phyloP scores from a whole-genome alignment of 176 grass and related monocot genomes.

The Triticum dicoccoides region DNA sequence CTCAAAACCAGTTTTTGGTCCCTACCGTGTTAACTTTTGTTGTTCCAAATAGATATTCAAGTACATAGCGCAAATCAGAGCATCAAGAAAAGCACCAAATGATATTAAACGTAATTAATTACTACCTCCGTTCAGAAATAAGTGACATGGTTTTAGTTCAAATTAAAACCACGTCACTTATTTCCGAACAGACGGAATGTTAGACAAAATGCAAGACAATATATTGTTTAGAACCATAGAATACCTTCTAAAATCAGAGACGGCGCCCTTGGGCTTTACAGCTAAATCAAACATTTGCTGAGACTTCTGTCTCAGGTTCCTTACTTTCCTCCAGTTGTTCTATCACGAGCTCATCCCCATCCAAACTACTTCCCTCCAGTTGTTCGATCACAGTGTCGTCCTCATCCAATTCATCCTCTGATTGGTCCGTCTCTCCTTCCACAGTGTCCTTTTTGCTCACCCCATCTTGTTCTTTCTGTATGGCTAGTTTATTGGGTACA shows the following conservation, averaged over 20 bases:
- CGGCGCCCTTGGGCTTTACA: conserved; percentile 12
- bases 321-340: conserved; percentile 34
- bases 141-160: too few relatives aligned
- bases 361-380: conserved; percentile 30
- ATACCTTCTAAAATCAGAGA: conserved; percentile 37
- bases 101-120: not conserved
- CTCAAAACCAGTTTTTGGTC: not conserved
- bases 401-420: conserved; percentile 23
- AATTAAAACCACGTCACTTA: too few relatives aligned
- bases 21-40: not conserved
- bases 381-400: conserved; percentile 12
- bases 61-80: not conserved
- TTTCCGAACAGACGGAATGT: not conserved
- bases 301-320: conserved; percentile 48
- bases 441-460: conserved; percentile 56
- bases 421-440: conserved; percentile 15
- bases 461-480: conserved; percentile 78
- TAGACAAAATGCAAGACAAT: not conserved
- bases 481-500: conserved; percentile 76
- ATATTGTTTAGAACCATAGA: not conserved
- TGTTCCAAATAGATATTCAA: not conserved
- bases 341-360: conserved; percentile 17
- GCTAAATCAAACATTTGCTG: conserved; percentile 56
- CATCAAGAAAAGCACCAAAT: not conserved
- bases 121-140: too few relatives aligned